Base-by-base conservation (phyloP, 805 yeast species). In the Cephaloascus fragrans region DNA sequence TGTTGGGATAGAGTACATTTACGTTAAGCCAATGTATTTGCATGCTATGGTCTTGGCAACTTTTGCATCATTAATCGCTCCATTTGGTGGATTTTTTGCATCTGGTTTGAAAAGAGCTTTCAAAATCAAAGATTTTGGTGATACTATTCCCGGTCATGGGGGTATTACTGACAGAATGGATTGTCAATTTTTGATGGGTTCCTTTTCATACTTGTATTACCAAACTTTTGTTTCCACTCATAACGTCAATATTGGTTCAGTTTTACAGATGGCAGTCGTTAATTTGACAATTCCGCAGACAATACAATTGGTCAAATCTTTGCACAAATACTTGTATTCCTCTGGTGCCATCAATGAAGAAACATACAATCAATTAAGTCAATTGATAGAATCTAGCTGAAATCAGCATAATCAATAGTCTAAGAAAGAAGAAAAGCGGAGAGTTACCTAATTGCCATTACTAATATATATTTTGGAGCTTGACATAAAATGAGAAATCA, bases 91-190 rank as follows among this genome's bases (percentile, higher is more conserved):
- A 2, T 93, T 93, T 59, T 93, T 93, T 53, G 97, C 97, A 4
- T 82, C 94, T 39, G 98, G 97, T n/a, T 71, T 93, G 50, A 93
- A 93, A 67, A 79, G 98, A 62, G 87, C 97, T 12, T 89, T 93
- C 64, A 85, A 90, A 53, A 88, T 89, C 40, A 93, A 93, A 63
- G 98, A 93, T 62, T 93, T 93, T 54, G 98, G 97, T 48, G 95
- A 90, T 55, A 90, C 97, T 8, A 93, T 93, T 49, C 98, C 98
- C 14, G 98, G 98, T 26, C 98, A 93, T 56, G 98, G 98, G 46
- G 98, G 98, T 49, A 81, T 93, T 48, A 89, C 97, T 19, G 98
- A 93, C 58, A 76, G 98, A 64, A 81, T 93, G 68, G 98, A 93
- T 63, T 93, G 98, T 63, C 97, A 93, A 64, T 93, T 90, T 56